Evolutionary conservation across 1,284 basidiomycete species (phyloP).

Genomic region (Butyriboletus appendiculatus): DNA sequence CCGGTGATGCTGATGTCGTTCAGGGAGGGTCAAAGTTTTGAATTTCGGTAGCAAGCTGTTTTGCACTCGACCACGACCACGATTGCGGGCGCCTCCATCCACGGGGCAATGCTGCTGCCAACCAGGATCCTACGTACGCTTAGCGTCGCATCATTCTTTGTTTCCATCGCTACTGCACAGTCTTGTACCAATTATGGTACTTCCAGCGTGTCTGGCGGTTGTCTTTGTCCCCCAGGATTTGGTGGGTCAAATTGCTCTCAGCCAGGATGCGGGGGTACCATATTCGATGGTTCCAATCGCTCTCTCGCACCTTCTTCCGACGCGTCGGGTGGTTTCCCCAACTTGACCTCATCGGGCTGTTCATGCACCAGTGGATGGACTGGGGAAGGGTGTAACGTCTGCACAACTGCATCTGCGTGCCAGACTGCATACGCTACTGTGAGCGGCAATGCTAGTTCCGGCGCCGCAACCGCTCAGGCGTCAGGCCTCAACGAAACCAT

Average conservation of each 20-base stretch:
- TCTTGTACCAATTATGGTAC: conserved; percentile 73
- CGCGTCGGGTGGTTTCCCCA: conserved; percentile 50
- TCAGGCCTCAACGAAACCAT: conserved; percentile 56
- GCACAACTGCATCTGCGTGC: conserved; percentile 60
- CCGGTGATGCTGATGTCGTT: too few species aligned
- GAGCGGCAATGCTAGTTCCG: conserved; percentile 37
- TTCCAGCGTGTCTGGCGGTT: conserved; percentile 50
- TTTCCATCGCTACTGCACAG: conserved; percentile 40
- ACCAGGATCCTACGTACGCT: conserved; percentile 9
- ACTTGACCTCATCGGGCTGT: conserved; percentile 64
- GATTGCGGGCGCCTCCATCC: not conserved
- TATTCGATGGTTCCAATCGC: conserved; percentile 70
- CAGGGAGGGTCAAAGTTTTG: too few species aligned
- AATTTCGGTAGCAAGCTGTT: too few species aligned
- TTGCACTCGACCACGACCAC: not conserved
- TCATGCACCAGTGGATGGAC: conserved; percentile 72
- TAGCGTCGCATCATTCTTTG: conserved; percentile 9
- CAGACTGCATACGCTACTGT: conserved; percentile 53
- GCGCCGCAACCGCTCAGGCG: conserved; percentile 19
- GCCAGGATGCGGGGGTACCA: conserved; percentile 75
- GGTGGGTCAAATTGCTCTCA: conserved; percentile 69
- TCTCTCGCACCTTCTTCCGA: conserved; percentile 42
- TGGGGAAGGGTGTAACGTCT: conserved; percentile 79
- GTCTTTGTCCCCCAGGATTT: conserved; percentile 78
- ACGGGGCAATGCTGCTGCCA: conserved; percentile 11